Percentiles rank a stretch among this genome's conserved stretches.
These are phyloP conservation scores for Botrytis fabae DNA, from an alignment of 2,329 filamentous ascomycete species.

Conservation along the genomic window DNA sequence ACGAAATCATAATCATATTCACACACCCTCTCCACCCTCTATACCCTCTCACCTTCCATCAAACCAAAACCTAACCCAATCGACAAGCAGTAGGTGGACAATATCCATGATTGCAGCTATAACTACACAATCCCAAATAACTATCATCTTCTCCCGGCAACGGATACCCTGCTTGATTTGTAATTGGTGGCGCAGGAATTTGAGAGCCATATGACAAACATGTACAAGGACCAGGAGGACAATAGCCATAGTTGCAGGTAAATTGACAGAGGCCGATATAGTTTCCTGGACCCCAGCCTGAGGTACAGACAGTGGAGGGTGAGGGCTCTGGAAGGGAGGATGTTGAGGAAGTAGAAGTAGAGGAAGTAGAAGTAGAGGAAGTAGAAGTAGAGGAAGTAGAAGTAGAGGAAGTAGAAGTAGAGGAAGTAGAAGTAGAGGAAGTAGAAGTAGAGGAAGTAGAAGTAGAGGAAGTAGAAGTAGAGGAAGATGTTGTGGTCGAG, in stretches of 20 bases:
- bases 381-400: background rate
- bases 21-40: background rate
- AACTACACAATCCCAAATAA: slow-evolving; percentile 50
- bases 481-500: background rate
- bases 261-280: slow-evolving; percentile 44
- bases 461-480: slow-evolving; percentile 14
- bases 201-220: slow-evolving; percentile 30
- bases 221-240: slow-evolving; percentile 32
- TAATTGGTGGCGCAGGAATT: slow-evolving; percentile 31
- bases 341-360: slow-evolving; percentile 10
- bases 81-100: slow-evolving; percentile 16
- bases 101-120: slow-evolving; percentile 49
- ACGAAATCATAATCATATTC: background rate
- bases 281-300: slow-evolving; percentile 40
- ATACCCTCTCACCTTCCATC: background rate
- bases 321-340: slow-evolving; percentile 21
- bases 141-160: slow-evolving; percentile 40
- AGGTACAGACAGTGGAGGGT: slow-evolving; percentile 28
- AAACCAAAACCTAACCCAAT: background rate
- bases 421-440: slow-evolving; percentile 12
- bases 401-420: background rate
- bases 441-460: slow-evolving; percentile 22
- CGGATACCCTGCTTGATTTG: slow-evolving; percentile 42
- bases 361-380: background rate
- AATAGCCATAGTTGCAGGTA: slow-evolving; percentile 34